Evolutionary conservation across 2,329 filamentous ascomycete species (phyloP), one percentile per base, ranked within the genome.

Genomic region (Tolypocladium tundrense): DNA sequence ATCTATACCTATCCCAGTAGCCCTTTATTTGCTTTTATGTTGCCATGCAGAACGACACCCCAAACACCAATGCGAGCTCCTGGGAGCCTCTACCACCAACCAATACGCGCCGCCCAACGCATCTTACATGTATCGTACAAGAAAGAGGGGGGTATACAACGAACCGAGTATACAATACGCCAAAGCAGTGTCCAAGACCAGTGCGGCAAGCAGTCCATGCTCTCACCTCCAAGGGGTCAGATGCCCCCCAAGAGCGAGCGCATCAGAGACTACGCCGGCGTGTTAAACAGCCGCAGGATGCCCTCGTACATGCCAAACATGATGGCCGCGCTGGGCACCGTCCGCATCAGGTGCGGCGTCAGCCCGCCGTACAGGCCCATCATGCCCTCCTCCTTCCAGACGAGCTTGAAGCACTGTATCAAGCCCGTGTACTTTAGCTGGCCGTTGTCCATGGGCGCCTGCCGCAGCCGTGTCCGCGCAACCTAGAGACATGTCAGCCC

Each of bases 271-370:
- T 67, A 74, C 8, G 71, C 69, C 16, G 70, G 68, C 9, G 72
- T 73, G 59, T 76, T 66, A 59, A 79, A 77, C 7, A 81, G 64
- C 7, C 76, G 75, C 37, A 84, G 71, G 50, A 84, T 83, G 57
- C 76, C 79, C 68, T 85, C 82, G 67, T 85, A 96, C 78, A 94
- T 94, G 73, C 91, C 91, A 72, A 97, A 96, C 89, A 96, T 97
- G 71, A 97, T 96, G 64, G 90, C 91, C 9, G 93, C 91, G 65
- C 89, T 94, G 1, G 93, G 93, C 7, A 97, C 92, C 8, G 92
- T 92, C 61, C 92, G 83, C 73, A 97, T 83, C 67, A 97, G 84
- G 70, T 97, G 93, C 53, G 93, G 91, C 16, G 92, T 95, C 67
- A 97, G 79, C 21, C 92, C 92, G 58, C 93, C 92, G 69, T 97